phyloP scores from a whole-genome alignment of 148 eudicot species.

The Arctostaphylos glauca region DNA sequence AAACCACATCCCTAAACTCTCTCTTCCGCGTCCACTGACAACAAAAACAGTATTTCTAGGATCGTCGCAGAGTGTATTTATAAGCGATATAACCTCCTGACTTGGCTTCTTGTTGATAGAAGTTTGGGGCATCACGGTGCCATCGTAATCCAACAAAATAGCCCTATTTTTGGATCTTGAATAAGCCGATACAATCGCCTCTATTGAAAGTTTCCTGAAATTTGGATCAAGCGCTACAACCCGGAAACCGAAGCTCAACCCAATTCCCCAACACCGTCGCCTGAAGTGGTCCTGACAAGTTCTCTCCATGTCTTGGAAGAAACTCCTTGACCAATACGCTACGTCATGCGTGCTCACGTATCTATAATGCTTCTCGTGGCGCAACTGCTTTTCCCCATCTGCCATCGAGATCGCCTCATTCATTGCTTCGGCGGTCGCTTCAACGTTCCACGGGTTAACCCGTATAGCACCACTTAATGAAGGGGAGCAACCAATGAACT shows the following conservation, averaged over 20 bases:
- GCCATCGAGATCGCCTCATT: constrained; percentile 45
- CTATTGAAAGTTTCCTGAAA: constrained; percentile 42
- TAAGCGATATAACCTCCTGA: constrained; percentile 30
- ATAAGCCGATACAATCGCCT: constrained; percentile 41
- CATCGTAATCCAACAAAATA: constrained; percentile 44
- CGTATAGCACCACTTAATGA: constrained; percentile 65
- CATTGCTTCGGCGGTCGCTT: constrained; percentile 53
- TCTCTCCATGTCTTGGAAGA: constrained; percentile 52
- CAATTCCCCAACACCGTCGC: constrained; percentile 46
- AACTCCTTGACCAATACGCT: constrained; percentile 43
- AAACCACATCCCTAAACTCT: constrained; percentile 45
- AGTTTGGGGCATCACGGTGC: constrained; percentile 49
- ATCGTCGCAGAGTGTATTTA: constrained; percentile 30
- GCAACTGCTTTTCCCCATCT: constrained; percentile 44
- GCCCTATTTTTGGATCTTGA: constrained; percentile 43
- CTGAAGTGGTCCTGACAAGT: constrained; percentile 44
- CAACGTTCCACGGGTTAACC: constrained; percentile 61
- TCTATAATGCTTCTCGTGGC: constrained; percentile 58
- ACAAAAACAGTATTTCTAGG: constrained; percentile 39
- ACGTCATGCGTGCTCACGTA: constrained; percentile 51
- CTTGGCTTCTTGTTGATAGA: constrained; percentile 43
- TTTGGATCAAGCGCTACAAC: constrained; percentile 50
- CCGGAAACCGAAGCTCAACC: constrained; percentile 46
- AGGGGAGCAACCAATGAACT: constrained; percentile 68
- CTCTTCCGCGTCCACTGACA: constrained; percentile 49